phyloP scores from a whole-genome alignment of 2,329 filamentous ascomycete genomes.

The Escovopsis weberi region DNA sequence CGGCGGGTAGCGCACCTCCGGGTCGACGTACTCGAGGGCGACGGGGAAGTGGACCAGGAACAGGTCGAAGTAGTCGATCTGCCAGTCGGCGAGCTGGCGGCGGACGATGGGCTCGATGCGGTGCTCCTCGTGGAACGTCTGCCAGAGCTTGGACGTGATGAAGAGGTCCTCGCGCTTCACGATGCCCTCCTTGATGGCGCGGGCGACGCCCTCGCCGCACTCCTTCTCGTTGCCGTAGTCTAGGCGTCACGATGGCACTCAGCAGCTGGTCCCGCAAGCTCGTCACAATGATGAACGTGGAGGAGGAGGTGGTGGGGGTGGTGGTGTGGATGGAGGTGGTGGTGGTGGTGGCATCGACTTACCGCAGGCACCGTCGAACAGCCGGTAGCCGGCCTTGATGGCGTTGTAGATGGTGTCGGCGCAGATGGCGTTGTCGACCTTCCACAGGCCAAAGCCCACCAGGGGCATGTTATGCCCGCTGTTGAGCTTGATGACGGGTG shows the following conservation, averaged over 20 bases:
- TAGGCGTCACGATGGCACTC: slow-evolving; percentile 15
- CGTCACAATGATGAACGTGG: not conserved
- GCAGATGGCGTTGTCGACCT: slow-evolving; percentile 59
- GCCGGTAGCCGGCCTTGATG: slow-evolving; percentile 47
- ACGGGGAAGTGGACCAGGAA: slow-evolving; percentile 86
- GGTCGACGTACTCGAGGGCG: slow-evolving; percentile 73
- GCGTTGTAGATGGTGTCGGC: slow-evolving; percentile 68
- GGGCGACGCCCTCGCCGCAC: slow-evolving; percentile 59
- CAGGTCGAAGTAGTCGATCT: slow-evolving; percentile 79
- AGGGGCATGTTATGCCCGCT: slow-evolving; percentile 57
- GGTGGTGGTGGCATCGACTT: slow-evolving; percentile 6
- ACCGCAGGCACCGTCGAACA: slow-evolving; percentile 47
- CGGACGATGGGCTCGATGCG: slow-evolving; percentile 60
- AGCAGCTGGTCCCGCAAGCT: not conserved
- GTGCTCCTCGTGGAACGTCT: slow-evolving; percentile 74
- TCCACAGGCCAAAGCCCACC: slow-evolving; percentile 71
- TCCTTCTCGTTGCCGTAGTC: slow-evolving; percentile 78
- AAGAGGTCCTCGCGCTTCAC: slow-evolving; percentile 81
- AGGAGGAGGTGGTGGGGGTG: not conserved
- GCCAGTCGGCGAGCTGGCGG: slow-evolving; percentile 70
- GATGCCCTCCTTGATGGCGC: slow-evolving; percentile 66
- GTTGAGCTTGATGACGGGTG: slow-evolving; percentile 49
- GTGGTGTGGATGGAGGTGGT: not conserved
- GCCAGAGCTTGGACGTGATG: slow-evolving; percentile 88
- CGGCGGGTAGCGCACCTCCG: slow-evolving; percentile 62